Evolutionary conservation across 2,329 filamentous ascomycete species (phyloP), one percentile per base, ranked within the genome.

Genomic region (Cladosporium sp.): DNA sequence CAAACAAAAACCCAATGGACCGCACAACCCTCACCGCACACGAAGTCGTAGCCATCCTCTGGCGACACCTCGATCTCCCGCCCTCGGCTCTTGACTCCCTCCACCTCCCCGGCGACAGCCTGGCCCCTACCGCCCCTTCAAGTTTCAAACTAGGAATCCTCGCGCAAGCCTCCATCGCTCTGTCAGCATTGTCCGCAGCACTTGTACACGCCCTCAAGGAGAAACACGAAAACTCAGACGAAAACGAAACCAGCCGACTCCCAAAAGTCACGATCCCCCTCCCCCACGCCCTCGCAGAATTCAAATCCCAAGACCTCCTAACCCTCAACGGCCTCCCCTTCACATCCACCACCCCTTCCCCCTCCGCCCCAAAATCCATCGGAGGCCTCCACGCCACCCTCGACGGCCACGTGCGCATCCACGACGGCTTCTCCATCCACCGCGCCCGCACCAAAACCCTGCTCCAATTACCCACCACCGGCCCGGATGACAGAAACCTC

Each of bases 111-210:
- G 42, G 42, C 12, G 34, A 18, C 5, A 40, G 32, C n/a, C 24
- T 24, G 12, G 30, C 30, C 0, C 61, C 66, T 4, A 66, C 64
- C 3, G 61, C 71, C 1, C 71, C 73, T 0, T 81, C 77, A 1
- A 82, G 78, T 0, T 82, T 75, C 68, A 80, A 78, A 51, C 71
- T 82, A 12, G 75, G 70, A 0, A 65, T 75, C 32, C 64, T 83
- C 0, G 78, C 78, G 0, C 79, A 82, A 57, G 67, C 71, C 9
- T 69, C 73, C 1, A 78, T 83, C 20, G 75, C 70, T 0, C 58
- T 78, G 0, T 76, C 79, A 0, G 75, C 75, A 0, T 65, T 83
- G 0, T 61, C 71, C 0, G 79, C 79, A 1, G 71, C 77, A 0
- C 66, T 76, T 7, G 60, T 80, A 11, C 65, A 74, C 52, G 64